Evolutionary conservation across 805 yeast species (phyloP).

Genomic region (Priceomyces fermenticarens): DNA sequence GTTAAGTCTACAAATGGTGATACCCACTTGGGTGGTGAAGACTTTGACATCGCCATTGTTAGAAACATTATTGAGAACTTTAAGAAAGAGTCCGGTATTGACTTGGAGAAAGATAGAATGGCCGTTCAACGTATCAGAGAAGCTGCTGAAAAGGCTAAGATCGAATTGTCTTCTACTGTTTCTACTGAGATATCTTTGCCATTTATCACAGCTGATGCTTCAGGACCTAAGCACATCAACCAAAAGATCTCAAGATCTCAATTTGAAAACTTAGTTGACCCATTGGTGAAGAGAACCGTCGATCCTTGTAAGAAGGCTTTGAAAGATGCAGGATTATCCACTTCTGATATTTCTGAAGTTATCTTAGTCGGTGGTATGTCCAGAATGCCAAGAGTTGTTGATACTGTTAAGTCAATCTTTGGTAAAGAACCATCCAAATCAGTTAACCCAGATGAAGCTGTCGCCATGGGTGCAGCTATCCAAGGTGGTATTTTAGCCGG

Average conservation of each 20-base stretch:
- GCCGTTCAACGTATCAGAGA: slow-evolving; percentile 85
- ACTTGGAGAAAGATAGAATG: slow-evolving; percentile 62
- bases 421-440: slow-evolving; percentile 84
- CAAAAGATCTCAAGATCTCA: slow-evolving; percentile 64
- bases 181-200: slow-evolving; percentile 77
- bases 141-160: slow-evolving; percentile 88
- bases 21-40: slow-evolving; percentile 92
- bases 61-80: slow-evolving; percentile 79
- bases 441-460: slow-evolving; percentile 94
- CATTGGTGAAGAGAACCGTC: slow-evolving; percentile 67
- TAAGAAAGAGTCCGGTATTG: slow-evolving; percentile 69
- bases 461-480: slow-evolving; percentile 95
- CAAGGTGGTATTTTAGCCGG: slow-evolving; percentile 97
- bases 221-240: slow-evolving; percentile 78
- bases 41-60: slow-evolving; percentile 82
- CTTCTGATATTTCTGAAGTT: slow-evolving; percentile 71
- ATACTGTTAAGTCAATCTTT: slow-evolving; percentile 72
- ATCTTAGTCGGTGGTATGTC: slow-evolving; percentile 91
- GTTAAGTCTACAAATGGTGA: slow-evolving; percentile 97
- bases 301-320: slow-evolving; percentile 79
- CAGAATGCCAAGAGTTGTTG: slow-evolving; percentile 85
- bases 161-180: slow-evolving; percentile 73
- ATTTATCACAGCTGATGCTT: slow-evolving; percentile 82
- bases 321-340: slow-evolving; percentile 70
- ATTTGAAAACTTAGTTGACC: slow-evolving; percentile 64